These are phyloP conservation scores for Breynia disticha DNA, from an alignment of 441 rosid species.

Conservation along the genomic window DNA sequence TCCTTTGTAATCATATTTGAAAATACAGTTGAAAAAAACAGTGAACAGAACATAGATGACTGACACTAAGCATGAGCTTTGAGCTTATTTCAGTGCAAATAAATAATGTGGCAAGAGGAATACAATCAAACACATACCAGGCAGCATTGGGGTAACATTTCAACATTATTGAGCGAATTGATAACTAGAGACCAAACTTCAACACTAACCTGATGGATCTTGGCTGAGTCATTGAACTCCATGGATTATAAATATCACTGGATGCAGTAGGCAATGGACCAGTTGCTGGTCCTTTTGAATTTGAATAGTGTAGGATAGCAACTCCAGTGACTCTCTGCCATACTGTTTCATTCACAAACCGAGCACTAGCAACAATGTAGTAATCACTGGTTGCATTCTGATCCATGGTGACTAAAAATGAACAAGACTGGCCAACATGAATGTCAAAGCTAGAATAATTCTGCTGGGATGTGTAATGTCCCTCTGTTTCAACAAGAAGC, in stretches of 20 bases:
- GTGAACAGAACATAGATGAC: too few species aligned
- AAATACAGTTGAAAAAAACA: too few species aligned
- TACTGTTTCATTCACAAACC: slow-evolving; percentile 70
- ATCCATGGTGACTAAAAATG: slow-evolving; percentile 85
- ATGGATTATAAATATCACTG: slow-evolving; percentile 24
- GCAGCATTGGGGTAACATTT: too few species aligned
- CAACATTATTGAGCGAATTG: neutral
- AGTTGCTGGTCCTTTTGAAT: slow-evolving; percentile 77
- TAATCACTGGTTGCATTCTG: slow-evolving; percentile 89
- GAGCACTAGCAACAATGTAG: slow-evolving; percentile 92
- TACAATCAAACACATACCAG: too few species aligned
- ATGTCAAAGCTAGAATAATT: slow-evolving; percentile 91
- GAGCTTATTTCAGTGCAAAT: too few species aligned
- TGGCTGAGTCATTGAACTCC: slow-evolving; percentile 90
- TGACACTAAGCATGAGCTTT: too few species aligned
- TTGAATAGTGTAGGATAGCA: slow-evolving; percentile 72
- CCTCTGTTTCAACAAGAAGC: slow-evolving; percentile 77
- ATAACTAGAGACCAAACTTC: too few species aligned
- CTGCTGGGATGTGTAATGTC: slow-evolving; percentile 79
- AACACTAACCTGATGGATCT: slow-evolving; percentile 73
- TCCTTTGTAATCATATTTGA: too few species aligned
- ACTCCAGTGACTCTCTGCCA: slow-evolving; percentile 96
- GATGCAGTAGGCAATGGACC: slow-evolving; percentile 85
- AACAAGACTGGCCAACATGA: slow-evolving; percentile 85
- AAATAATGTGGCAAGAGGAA: too few species aligned